Evolutionary conservation across 108 stramenopile genomes (phyloP).

Genomic region (Asterionellopsis glacialis): DNA sequence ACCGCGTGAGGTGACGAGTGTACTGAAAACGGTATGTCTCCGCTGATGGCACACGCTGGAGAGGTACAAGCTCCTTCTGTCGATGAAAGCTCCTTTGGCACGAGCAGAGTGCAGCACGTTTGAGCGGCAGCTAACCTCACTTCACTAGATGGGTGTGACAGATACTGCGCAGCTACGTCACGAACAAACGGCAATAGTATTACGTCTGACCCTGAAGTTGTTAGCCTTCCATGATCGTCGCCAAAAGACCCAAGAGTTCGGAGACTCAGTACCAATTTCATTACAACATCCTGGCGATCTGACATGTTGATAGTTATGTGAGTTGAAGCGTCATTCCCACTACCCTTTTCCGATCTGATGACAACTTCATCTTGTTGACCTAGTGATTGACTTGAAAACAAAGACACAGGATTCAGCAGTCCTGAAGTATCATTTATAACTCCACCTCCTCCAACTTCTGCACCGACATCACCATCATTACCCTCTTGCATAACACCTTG

Average conservation of each 20-base stretch:
- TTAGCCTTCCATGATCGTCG: slow-evolving; percentile 48
- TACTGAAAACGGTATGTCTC: neutral
- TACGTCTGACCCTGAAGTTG: slow-evolving; percentile 48
- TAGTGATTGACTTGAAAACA: too few species aligned
- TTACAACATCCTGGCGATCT: slow-evolving; percentile 38
- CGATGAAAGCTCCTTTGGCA: slow-evolving; percentile 37
- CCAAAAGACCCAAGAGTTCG: slow-evolving; percentile 85
- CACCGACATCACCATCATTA: neutral
- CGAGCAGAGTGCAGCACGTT: slow-evolving; percentile 74
- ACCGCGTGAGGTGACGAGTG: slow-evolving; percentile 1
- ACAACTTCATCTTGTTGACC: neutral
- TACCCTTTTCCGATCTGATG: neutral
- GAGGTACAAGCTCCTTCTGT: neutral
- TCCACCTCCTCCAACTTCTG: too few species aligned
- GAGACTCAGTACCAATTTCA: slow-evolving; percentile 73
- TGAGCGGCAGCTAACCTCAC: slow-evolving; percentile 80
- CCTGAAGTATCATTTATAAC: too few species aligned
- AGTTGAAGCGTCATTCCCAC: neutral
- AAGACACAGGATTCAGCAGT: too few species aligned
- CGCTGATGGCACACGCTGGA: too few species aligned
- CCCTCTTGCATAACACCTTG: neutral
- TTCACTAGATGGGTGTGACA: slow-evolving; percentile 66
- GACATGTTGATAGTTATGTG: slow-evolving; percentile 43
- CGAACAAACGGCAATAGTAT: slow-evolving; percentile 83
- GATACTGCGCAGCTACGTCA: slow-evolving; percentile 70